phyloP scores from a whole-genome alignment of 768 basidiomycete genomes.

The Mrakia frigida region DNA sequence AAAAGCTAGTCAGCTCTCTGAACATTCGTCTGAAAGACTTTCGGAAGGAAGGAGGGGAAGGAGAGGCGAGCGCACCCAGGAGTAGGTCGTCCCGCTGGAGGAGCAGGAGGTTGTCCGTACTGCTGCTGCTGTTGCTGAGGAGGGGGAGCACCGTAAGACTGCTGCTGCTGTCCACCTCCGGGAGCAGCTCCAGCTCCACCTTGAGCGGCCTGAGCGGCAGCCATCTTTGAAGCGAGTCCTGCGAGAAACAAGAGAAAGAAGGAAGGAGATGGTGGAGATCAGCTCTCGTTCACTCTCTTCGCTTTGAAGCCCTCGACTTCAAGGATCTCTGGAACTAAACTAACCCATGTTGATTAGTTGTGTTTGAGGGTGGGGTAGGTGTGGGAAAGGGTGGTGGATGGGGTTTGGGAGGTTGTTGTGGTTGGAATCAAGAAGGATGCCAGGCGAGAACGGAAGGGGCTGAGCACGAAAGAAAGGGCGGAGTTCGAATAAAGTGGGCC shows the following conservation, averaged over 20 bases:
- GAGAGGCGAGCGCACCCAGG: background rate
- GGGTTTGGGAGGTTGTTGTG: background rate
- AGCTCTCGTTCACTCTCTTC: background rate
- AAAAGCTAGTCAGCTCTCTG: background rate
- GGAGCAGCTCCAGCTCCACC: background rate
- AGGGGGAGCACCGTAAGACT: slow-evolving; percentile 17
- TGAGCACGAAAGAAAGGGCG: no score
- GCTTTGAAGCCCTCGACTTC: background rate
- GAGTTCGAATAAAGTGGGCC: no score
- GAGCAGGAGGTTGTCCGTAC: slow-evolving; percentile 12
- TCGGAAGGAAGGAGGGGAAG: background rate
- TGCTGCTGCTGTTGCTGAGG: background rate
- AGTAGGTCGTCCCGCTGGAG: background rate
- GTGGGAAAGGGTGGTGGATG: background rate
- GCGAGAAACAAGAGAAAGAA: background rate
- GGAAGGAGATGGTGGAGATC: slow-evolving; percentile 2
- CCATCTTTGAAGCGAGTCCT: slow-evolving; percentile 17
- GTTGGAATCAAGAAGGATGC: background rate
- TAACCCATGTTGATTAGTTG: background rate
- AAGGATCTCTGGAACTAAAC: background rate
- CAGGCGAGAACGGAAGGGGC: no score
- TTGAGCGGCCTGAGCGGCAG: slow-evolving; percentile 15
- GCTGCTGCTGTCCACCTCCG: background rate
- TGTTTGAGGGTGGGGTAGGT: background rate
- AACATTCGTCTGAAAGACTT: background rate